Percentiles rank a stretch among this genome's conserved stretches.
These are phyloP conservation scores for Dalbergia cultrata DNA, from an alignment of 306 rosid species.

Conservation along the genomic window DNA sequence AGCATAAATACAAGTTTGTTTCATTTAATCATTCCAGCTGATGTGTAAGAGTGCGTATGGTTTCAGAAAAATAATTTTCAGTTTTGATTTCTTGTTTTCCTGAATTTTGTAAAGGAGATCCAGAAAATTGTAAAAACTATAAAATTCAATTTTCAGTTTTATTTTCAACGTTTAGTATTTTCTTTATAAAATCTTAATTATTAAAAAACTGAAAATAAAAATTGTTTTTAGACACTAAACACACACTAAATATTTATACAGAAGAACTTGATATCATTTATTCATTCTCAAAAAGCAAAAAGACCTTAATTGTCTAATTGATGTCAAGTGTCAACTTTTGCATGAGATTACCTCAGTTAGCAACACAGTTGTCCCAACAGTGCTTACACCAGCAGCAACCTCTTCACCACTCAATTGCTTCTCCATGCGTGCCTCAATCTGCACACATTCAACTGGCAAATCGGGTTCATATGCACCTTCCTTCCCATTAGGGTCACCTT, in stretches of 20 bases:
- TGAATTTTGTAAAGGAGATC: too few species aligned
- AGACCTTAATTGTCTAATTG: background rate
- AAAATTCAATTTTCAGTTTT: too few species aligned
- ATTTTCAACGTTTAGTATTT: too few species aligned
- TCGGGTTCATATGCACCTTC: conserved; percentile 10
- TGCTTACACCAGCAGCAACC: conserved; percentile 39
- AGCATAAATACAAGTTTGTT: conserved; percentile 1
- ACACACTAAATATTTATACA: background rate
- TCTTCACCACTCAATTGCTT: conserved; percentile 50
- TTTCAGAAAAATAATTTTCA: too few species aligned
- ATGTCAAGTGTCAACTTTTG: background rate
- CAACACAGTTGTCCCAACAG: background rate
- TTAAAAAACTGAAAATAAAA: too few species aligned
- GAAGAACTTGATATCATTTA: conserved; percentile 11
- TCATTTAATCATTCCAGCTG: conserved; percentile 25
- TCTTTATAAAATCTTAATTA: too few species aligned
- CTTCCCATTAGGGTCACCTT: conserved; percentile 30
- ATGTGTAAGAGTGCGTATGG: background rate
- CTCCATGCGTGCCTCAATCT: conserved; percentile 37
- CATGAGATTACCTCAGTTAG: conserved; percentile 56
- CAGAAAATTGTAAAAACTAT: too few species aligned
- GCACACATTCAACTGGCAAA: conserved; percentile 21
- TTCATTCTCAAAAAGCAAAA: background rate
- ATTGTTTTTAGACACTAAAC: too few species aligned
- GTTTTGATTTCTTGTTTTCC: too few species aligned